Evolutionary conservation across 345 rosid genomes (phyloP), one percentile per base, ranked within the genome.

Genomic region (Dovyalis caffra): DNA sequence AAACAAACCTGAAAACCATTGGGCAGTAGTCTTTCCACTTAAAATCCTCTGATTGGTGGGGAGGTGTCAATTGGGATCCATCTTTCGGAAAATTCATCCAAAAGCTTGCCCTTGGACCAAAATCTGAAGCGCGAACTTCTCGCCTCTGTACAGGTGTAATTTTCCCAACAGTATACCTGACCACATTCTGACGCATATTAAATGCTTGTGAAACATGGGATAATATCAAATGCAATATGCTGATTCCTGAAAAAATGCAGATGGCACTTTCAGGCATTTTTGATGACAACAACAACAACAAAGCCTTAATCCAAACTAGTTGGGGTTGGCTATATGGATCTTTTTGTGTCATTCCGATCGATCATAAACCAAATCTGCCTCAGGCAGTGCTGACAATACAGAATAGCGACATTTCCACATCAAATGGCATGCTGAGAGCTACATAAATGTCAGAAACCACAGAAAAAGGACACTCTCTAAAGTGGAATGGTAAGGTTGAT

Each of bases 1-100:
- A 47, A 78, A 69, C 83, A 75, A 69, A 92, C 99, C 99, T 95
- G 93, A 95, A 93, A 64, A 93, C 98, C 97, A 95, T 95, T 31
- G 99, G 98, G 79, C 99, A 95, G 78, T 93, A 95, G 77, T 95
- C 99, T 80, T 95, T 95, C 98, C 99, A 95, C 79, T 88, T 95
- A 75, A 95, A 95, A 79, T 87, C 99, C 56, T 91, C 98, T 1
- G 98, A 93, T 73, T 81, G 97, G 73, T 95, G 99, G 74, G 98
- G 84, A 70, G 97, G 99, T 38, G 99, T 93, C 83, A 91, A 76
- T 49, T 90, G 92, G 57, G 98, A 95, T 21, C 99, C 99, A 74
- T 79, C 93, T 82, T 88, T 89, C 20, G 97, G 99, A 78, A 95
- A 95, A 76, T 81, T 80, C 98, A 95, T 95, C 99, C 97, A 95